Percentiles rank a stretch among this genome's conserved stretches.
These are phyloP conservation scores for Colletotrichum melonis DNA, from an alignment of 2,329 filamentous ascomycete genomes.

Conservation along the genomic window DNA sequence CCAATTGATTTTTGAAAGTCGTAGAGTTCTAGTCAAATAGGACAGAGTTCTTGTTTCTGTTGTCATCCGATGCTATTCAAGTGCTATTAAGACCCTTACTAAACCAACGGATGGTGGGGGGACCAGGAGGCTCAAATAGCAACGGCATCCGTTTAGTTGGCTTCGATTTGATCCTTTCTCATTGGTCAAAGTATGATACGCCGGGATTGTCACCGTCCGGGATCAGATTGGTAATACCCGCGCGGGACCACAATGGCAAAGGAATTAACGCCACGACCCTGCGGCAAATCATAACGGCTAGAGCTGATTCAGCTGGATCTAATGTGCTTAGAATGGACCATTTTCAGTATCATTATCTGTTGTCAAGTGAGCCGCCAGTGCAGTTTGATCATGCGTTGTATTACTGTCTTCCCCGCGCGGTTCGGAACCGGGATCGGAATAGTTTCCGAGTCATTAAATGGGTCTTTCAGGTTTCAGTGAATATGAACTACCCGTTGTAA, in stretches of 20 bases:
- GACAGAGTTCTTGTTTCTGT: not conserved
- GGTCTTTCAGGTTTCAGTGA: not conserved
- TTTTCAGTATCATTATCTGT: not conserved
- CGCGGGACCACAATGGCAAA: conserved; percentile 17
- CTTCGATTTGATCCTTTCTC: not conserved
- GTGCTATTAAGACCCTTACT: not conserved
- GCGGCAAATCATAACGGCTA: not conserved
- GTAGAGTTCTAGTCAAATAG: not conserved
- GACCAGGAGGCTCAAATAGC: conserved; percentile 18
- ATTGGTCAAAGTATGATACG: conserved; percentile 1
- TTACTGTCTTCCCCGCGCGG: not conserved
- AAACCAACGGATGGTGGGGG: not conserved
- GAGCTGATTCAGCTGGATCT: not conserved
- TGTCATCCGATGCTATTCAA: conserved; percentile 13
- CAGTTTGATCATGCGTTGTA: not conserved
- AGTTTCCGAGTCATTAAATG: not conserved
- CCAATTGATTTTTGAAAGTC: not conserved
- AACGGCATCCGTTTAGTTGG: conserved; percentile 3
- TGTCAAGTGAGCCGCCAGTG: not conserved
- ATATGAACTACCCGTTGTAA: not conserved
- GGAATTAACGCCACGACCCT: not conserved
- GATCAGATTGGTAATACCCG: conserved; percentile 36
- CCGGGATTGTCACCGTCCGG: conserved; percentile 8
- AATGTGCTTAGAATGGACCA: not conserved
- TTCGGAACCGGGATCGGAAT: not conserved